Evolutionary conservation across 257 asterid species (phyloP).

Genomic region (Euphrasia confusa): DNA sequence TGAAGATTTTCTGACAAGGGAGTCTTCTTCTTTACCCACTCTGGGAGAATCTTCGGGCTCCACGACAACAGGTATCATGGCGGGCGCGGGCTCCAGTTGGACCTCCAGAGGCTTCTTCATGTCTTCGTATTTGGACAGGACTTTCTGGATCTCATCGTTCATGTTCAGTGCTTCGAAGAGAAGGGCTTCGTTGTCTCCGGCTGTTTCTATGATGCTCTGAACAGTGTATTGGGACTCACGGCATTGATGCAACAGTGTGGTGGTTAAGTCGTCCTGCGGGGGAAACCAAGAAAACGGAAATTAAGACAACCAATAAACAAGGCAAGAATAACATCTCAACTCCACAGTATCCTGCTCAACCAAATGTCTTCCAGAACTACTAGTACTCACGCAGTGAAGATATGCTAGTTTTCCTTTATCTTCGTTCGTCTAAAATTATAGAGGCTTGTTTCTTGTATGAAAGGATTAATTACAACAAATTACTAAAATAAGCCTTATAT

Average conservation of each 20-base stretch:
- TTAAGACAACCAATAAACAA: neutral
- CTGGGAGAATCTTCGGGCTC: slow-evolving; percentile 81
- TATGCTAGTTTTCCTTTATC: neutral
- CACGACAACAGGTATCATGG: slow-evolving; percentile 83
- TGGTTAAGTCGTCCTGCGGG: slow-evolving; percentile 79
- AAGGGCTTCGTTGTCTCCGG: slow-evolving; percentile 86
- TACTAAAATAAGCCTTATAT: too few species aligned
- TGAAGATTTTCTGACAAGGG: slow-evolving; percentile 53
- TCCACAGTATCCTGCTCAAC: neutral
- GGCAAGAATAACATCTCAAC: neutral
- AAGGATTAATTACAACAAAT: too few species aligned
- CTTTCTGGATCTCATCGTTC: slow-evolving; percentile 88
- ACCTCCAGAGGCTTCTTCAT: slow-evolving; percentile 56
- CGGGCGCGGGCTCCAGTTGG: slow-evolving; percentile 73
- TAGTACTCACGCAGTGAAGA: neutral
- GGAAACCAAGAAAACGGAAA: slow-evolving; percentile 7
- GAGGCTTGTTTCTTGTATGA: too few species aligned
- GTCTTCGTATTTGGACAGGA: slow-evolving; percentile 70
- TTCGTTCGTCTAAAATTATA: neutral
- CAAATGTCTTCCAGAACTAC: neutral
- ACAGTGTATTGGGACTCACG: slow-evolving; percentile 71
- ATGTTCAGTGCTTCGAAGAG: slow-evolving; percentile 92
- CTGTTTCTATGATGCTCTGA: slow-evolving; percentile 75
- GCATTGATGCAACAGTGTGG: slow-evolving; percentile 76
- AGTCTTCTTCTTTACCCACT: slow-evolving; percentile 48